Conservation (phyloP, 1,284 basidiomycete species). For the Tilletia walkeri region DNA sequence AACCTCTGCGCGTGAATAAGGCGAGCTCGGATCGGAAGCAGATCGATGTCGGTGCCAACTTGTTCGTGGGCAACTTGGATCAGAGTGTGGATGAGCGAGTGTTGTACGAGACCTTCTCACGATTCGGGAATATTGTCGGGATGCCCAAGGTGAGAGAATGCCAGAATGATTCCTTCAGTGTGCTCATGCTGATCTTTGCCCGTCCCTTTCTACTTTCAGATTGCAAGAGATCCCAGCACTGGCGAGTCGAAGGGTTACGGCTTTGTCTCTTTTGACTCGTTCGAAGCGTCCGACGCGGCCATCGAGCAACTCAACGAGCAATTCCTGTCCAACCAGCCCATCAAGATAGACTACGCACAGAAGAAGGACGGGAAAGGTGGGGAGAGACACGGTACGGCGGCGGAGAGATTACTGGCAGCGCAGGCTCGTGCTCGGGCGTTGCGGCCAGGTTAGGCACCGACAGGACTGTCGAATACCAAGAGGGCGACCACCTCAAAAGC, state of each 20-base stretch:
- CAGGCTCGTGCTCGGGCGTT: slow-evolving; percentile 64
- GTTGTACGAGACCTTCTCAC: slow-evolving; percentile 89
- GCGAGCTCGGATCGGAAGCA: slow-evolving; percentile 91
- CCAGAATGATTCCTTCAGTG: neutral
- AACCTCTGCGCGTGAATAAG: slow-evolving; percentile 97
- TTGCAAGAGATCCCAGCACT: slow-evolving; percentile 79
- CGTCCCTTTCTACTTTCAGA: slow-evolving; percentile 60
- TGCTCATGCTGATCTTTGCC: neutral
- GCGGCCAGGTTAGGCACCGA: neutral
- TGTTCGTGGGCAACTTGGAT: slow-evolving; percentile 93
- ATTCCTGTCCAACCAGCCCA: slow-evolving; percentile 96
- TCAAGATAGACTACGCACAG: slow-evolving; percentile 94
- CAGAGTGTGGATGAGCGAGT: slow-evolving; percentile 87
- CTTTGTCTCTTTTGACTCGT: slow-evolving; percentile 94
- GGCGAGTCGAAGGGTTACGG: slow-evolving; percentile 93
- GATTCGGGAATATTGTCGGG: slow-evolving; percentile 88
- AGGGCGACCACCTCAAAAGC: too few species aligned
- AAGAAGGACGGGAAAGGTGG: slow-evolving; percentile 96
- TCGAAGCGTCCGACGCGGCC: slow-evolving; percentile 93
- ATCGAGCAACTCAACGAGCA: slow-evolving; percentile 95
- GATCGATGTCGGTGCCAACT: slow-evolving; percentile 93
- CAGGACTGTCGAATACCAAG: too few species aligned
- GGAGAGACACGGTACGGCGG: slow-evolving; percentile 92
- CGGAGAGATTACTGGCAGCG: slow-evolving; percentile 88
- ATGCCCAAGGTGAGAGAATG: slow-evolving; percentile 78